Conservation (phyloP, 805 yeast genomes). For the Priceomyces haplophilus region DNA sequence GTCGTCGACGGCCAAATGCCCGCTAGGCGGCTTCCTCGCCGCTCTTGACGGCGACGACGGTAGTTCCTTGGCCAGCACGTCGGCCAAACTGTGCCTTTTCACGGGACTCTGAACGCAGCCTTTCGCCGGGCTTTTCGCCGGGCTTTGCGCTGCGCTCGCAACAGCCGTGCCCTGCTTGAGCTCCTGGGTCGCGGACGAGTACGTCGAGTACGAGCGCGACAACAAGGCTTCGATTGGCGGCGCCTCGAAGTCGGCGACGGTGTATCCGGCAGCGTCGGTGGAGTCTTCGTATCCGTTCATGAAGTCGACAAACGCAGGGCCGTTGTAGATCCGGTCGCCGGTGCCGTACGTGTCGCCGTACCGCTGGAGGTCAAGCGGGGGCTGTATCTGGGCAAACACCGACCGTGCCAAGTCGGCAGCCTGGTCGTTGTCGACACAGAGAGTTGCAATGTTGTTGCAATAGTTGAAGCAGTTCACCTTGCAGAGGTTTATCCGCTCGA, state of each 20-base stretch:
- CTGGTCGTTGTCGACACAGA: conserved; percentile 77
- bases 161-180: too few relatives aligned
- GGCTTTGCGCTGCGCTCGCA: neutral
- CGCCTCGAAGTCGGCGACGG: conserved; percentile 27
- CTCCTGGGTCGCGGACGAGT: conserved; percentile 18
- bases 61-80: conserved; percentile 3
- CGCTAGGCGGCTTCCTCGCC: conserved; percentile 10
- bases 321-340: conserved; percentile 56
- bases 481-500: conserved; percentile 65
- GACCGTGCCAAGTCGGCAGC: conserved; percentile 69
- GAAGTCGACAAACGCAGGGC: conserved; percentile 64
- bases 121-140: conserved; percentile 1
- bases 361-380: conserved; percentile 52
- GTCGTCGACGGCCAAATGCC: neutral
- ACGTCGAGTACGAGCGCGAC: conserved; percentile 27
- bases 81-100: conserved; percentile 3
- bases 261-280: conserved; percentile 14
- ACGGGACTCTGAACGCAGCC: conserved; percentile 1
- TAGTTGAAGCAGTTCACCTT: conserved; percentile 75
- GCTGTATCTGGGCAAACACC: conserved; percentile 64
- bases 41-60: conserved; percentile 1
- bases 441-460: conserved; percentile 68
- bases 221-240: conserved; percentile 32
- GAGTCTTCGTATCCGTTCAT: conserved; percentile 34
- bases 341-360: conserved; percentile 59